These are phyloP conservation scores for Neonothopanus nambi DNA, from an alignment of 1,284 basidiomycete genomes.

Conservation along the genomic window DNA sequence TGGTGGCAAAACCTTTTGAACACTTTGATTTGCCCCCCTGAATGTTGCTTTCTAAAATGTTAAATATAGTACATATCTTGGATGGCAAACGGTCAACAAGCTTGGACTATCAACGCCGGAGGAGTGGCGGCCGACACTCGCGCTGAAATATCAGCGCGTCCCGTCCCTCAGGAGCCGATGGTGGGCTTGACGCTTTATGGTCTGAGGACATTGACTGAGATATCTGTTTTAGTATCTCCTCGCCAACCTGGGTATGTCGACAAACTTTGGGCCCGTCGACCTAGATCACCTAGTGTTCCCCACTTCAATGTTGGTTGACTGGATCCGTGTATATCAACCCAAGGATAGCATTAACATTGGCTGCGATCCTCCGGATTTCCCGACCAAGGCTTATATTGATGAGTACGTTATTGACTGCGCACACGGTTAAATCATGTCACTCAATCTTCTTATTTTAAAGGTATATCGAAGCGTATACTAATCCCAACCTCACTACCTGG, in stretches of 20 bases:
- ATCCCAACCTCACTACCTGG: slow-evolving; percentile 63
- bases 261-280: slow-evolving; percentile 74
- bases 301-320: slow-evolving; percentile 57
- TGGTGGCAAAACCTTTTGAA: slow-evolving; percentile 13
- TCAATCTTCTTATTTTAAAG: slow-evolving; percentile 26
- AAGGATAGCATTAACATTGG: slow-evolving; percentile 70
- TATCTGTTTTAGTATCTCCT: slow-evolving; percentile 62
- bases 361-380: slow-evolving; percentile 80
- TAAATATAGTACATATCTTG: slow-evolving; percentile 73
- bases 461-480: slow-evolving; percentile 52
- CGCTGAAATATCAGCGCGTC: slow-evolving; percentile 71
- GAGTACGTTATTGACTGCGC: slow-evolving; percentile 42
- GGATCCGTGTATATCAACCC: slow-evolving; percentile 81
- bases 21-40: slow-evolving; percentile 17
- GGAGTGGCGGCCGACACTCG: slow-evolving; percentile 69
- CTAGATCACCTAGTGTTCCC: slow-evolving; percentile 70
- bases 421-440: background rate
- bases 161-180: slow-evolving; percentile 86
- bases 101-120: slow-evolving; percentile 76
- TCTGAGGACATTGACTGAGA: background rate
- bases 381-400: slow-evolving; percentile 76
- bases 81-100: slow-evolving; percentile 62
- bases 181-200: slow-evolving; percentile 36
- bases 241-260: slow-evolving; percentile 80
- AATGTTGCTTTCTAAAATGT: no score